A percentile compares a stretch with the other conserved stretches of the same genome.
Evolutionary conservation across 352 stramenopile genomes (phyloP).

Genomic region (Phytophthora pseudosyringae): DNA sequence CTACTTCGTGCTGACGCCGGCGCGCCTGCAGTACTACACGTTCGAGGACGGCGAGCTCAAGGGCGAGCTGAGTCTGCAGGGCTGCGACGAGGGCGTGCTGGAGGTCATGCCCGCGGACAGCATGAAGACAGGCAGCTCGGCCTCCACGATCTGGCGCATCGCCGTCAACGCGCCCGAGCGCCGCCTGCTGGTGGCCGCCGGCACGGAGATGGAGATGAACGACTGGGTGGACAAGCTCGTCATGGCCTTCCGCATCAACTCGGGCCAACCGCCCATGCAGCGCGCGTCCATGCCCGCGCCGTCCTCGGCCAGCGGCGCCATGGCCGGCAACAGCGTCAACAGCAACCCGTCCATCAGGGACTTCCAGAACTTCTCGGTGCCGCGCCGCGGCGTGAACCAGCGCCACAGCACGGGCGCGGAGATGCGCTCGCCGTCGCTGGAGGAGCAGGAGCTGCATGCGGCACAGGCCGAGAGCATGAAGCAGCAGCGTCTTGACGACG

Average conservation of each 20-base stretch:
- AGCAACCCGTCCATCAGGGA: slow-evolving; percentile 57
- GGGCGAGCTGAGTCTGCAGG: slow-evolving; percentile 70
- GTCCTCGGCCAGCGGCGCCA: slow-evolving; percentile 16
- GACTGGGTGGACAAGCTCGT: slow-evolving; percentile 83
- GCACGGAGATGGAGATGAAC: slow-evolving; percentile 89
- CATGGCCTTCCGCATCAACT: slow-evolving; percentile 65
- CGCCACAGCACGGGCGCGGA: slow-evolving; percentile 56
- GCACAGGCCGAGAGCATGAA: slow-evolving; percentile 34
- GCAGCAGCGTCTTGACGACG: slow-evolving; percentile 8
- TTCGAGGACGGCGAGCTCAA: slow-evolving; percentile 84
- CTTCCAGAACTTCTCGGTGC: slow-evolving; percentile 83
- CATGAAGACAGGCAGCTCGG: slow-evolving; percentile 76
- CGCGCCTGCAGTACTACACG: slow-evolving; percentile 74
- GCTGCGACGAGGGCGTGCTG: slow-evolving; percentile 65
- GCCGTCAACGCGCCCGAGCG: slow-evolving; percentile 68
- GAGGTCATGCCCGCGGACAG: slow-evolving; percentile 83
- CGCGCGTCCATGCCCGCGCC: slow-evolving; percentile 38
- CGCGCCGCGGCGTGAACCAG: slow-evolving; percentile 41
- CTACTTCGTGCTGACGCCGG: slow-evolving; percentile 74
- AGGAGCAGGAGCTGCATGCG: slow-evolving; percentile 37
- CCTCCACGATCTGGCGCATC: slow-evolving; percentile 81
- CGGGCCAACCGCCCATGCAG: slow-evolving; percentile 42
- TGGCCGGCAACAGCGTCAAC: slow-evolving; percentile 11
- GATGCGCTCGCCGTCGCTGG: slow-evolving; percentile 32
- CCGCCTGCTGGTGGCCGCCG: slow-evolving; percentile 67